Percentiles rank a stretch among this genome's conserved stretches.
These are phyloP conservation scores for Davidsoniella neocaledoniae DNA, from an alignment of 2,329 filamentous ascomycete species.

Conservation along the genomic window DNA sequence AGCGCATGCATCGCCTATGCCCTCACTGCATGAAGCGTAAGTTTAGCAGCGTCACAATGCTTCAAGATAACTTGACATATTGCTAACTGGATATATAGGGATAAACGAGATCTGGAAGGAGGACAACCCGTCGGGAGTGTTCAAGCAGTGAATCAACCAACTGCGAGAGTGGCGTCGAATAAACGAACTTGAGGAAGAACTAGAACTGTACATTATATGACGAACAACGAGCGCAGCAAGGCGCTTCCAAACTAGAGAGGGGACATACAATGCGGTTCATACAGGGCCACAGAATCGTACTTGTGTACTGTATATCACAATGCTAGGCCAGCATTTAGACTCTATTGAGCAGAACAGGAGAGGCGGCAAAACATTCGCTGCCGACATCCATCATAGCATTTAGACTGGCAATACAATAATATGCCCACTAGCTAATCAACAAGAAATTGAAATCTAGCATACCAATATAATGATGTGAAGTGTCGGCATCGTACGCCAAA, in stretches of 20 bases:
- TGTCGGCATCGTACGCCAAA: too few relatives aligned
- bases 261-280: not conserved
- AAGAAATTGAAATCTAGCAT: too few relatives aligned
- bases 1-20: constrained; percentile 80
- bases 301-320: constrained; percentile 12
- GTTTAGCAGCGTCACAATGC: constrained; percentile 18
- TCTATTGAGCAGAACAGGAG: too few relatives aligned
- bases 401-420: too few relatives aligned
- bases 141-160: constrained; percentile 7
- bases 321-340: constrained; percentile 4
- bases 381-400: too few relatives aligned
- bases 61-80: not conserved
- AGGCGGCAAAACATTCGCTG: too few relatives aligned
- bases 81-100: constrained; percentile 8
- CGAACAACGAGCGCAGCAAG: not conserved
- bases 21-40: constrained; percentile 71
- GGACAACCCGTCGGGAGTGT: constrained; percentile 14
- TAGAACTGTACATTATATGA: constrained; percentile 6
- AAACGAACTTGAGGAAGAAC: not conserved
- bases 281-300: not conserved
- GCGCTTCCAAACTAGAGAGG: not conserved
- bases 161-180: not conserved
- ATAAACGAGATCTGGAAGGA: constrained; percentile 15
- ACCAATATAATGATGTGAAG: too few relatives aligned
- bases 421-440: too few relatives aligned